These are phyloP conservation scores for Pyrus betulifolia DNA, from an alignment of 306 rosid species.

Conservation along the genomic window DNA sequence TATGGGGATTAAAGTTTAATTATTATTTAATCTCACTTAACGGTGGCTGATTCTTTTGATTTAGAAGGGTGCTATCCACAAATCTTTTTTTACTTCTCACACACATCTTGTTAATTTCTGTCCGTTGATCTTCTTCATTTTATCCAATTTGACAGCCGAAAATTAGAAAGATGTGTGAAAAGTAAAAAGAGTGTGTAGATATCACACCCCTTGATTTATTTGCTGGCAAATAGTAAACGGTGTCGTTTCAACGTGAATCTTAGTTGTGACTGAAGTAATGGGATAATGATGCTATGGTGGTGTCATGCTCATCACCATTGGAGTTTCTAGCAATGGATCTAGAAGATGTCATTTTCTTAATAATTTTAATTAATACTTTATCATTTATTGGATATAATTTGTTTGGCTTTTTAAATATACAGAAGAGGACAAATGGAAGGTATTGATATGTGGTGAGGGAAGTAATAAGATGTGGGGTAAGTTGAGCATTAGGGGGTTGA, in stretches of 20 bases:
- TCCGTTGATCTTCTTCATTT: no score
- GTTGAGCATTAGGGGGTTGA: neutral
- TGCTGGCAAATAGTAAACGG: neutral
- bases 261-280: neutral
- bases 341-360: conserved; percentile 22
- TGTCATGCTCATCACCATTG: conserved; percentile 80
- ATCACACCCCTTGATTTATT: neutral
- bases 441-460: neutral
- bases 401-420: neutral
- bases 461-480: neutral
- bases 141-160: accelerated
- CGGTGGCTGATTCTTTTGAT: neutral
- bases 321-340: conserved; percentile 24
- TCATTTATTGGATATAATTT: neutral
- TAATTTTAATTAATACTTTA: neutral
- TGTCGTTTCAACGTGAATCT: neutral
- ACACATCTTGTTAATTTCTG: no score
- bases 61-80: no score
- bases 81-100: no score
- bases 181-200: no score
- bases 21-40: neutral
- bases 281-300: conserved; percentile 59
- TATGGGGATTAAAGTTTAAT: neutral
- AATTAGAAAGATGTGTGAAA: no score
- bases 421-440: neutral